phyloP scores from a whole-genome alignment of 345 rosid genomes.

The Euphorbia pulcherrima region DNA sequence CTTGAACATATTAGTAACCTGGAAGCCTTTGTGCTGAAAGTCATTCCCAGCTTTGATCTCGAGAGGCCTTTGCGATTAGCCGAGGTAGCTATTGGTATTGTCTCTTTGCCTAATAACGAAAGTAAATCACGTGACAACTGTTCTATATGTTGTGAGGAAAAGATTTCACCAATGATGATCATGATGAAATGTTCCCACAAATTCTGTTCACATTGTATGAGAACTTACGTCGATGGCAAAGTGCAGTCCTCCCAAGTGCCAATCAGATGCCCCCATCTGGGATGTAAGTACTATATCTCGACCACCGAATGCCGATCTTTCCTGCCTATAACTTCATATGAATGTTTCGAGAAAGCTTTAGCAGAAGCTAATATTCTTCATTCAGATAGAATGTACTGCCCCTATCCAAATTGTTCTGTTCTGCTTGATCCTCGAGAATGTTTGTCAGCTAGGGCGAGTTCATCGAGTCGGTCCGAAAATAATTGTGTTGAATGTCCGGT shows the following conservation, averaged over 20 bases:
- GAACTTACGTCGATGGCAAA: constrained; percentile 78
- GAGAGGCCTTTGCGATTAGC: constrained; percentile 63
- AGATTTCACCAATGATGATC: constrained; percentile 67
- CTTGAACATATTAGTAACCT: constrained; percentile 56
- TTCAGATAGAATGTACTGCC: constrained; percentile 74
- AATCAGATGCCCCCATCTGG: constrained; percentile 78
- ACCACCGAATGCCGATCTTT: constrained; percentile 57
- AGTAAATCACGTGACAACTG: constrained; percentile 51
- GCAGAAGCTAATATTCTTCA: constrained; percentile 57
- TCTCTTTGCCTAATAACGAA: constrained; percentile 45
- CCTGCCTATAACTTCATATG: constrained; percentile 61
- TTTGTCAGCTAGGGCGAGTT: constrained; percentile 65
- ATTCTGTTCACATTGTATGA: constrained; percentile 95
- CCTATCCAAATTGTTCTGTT: constrained; percentile 76
- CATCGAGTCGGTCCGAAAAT: constrained; percentile 68
- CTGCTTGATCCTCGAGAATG: constrained; percentile 71
- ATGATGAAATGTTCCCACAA: constrained; percentile 78
- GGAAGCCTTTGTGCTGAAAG: constrained; percentile 61
- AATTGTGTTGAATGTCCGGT: constrained; percentile 76
- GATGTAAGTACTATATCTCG: constrained; percentile 73
- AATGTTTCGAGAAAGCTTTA: constrained; percentile 54
- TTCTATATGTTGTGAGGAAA: constrained; percentile 87
- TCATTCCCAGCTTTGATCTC: constrained; percentile 51
- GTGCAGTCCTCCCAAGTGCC: constrained; percentile 73
- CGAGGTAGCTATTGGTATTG: constrained; percentile 73